Evolutionary conservation across 768 basidiomycete genomes (phyloP).

Genomic region (Tubosaeta sp.): DNA sequence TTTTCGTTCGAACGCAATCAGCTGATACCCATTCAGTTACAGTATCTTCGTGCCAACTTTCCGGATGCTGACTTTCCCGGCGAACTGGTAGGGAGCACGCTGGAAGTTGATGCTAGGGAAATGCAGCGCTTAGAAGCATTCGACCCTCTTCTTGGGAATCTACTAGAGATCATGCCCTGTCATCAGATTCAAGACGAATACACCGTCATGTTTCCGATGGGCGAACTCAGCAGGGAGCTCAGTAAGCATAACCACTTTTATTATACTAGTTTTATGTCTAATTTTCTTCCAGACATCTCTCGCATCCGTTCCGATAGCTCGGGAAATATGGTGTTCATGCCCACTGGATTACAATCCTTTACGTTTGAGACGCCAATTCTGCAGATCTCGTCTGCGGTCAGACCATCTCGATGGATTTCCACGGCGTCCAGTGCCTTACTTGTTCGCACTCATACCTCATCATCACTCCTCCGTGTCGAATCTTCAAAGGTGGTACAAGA

Average conservation of each 20-base stretch:
- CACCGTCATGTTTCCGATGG: slow-evolving; percentile 59
- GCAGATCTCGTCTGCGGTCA: slow-evolving; percentile 47
- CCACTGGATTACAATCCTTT: slow-evolving; percentile 40
- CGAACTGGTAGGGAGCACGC: slow-evolving; percentile 58
- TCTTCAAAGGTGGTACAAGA: slow-evolving; percentile 29
- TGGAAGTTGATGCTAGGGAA: slow-evolving; percentile 43
- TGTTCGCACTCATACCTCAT: slow-evolving; percentile 46
- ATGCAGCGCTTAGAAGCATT: slow-evolving; percentile 37
- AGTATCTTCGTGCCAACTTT: slow-evolving; percentile 64
- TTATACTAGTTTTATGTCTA: background rate
- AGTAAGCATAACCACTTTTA: slow-evolving; percentile 41
- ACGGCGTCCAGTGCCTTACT: slow-evolving; percentile 21
- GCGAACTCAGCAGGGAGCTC: slow-evolving; percentile 52
- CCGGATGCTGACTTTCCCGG: slow-evolving; percentile 72
- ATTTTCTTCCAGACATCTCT: slow-evolving; percentile 44
- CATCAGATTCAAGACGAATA: slow-evolving; percentile 22
- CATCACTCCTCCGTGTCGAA: slow-evolving; percentile 36
- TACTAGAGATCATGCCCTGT: slow-evolving; percentile 41
- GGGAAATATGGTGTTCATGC: slow-evolving; percentile 17
- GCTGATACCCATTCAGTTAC: slow-evolving; percentile 43
- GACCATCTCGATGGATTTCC: slow-evolving; percentile 11
- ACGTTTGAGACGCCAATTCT: slow-evolving; percentile 65
- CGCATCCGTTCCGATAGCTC: slow-evolving; percentile 26
- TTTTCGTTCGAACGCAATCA: background rate
- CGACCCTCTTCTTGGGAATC: slow-evolving; percentile 56